These are phyloP conservation scores for Diaporthe sp. DNA, from an alignment of 2,329 filamentous ascomycete genomes.

Conservation along the genomic window DNA sequence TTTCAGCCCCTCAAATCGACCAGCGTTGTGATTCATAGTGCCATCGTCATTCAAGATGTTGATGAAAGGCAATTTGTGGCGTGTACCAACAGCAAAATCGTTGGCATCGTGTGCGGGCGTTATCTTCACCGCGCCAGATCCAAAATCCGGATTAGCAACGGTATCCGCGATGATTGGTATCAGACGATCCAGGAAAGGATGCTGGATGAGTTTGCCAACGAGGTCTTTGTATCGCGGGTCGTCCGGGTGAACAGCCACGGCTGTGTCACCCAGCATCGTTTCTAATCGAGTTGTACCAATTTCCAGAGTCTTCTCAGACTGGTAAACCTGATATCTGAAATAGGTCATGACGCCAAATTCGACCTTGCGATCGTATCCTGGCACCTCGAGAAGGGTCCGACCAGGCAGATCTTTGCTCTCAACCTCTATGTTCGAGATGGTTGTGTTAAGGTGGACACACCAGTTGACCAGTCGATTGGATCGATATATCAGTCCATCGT, in stretches of 20 bases:
- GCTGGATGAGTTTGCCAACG: background rate
- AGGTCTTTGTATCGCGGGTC: background rate
- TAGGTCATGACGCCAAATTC: background rate
- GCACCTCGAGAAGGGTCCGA: background rate
- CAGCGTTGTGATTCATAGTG: background rate
- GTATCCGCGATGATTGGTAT: background rate
- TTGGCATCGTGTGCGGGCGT: background rate
- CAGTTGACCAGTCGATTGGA: background rate
- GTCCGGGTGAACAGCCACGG: background rate
- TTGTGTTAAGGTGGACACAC: background rate
- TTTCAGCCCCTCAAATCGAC: background rate
- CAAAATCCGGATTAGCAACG: background rate
- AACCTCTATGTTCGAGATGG: background rate
- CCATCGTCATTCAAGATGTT: background rate
- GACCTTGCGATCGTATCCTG: background rate
- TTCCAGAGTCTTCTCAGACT: background rate
- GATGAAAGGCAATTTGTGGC: background rate
- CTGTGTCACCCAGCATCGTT: background rate
- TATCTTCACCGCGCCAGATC: background rate
- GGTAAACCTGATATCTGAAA: background rate
- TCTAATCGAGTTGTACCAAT: background rate
- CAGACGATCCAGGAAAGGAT: background rate
- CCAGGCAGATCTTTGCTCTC: background rate
- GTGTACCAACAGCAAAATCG: background rate
- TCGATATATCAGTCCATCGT: background rate